Evolutionary conservation across 345 rosid species (phyloP), one percentile per base, ranked within the genome.

Genomic region (Gossypium sturtianum): DNA sequence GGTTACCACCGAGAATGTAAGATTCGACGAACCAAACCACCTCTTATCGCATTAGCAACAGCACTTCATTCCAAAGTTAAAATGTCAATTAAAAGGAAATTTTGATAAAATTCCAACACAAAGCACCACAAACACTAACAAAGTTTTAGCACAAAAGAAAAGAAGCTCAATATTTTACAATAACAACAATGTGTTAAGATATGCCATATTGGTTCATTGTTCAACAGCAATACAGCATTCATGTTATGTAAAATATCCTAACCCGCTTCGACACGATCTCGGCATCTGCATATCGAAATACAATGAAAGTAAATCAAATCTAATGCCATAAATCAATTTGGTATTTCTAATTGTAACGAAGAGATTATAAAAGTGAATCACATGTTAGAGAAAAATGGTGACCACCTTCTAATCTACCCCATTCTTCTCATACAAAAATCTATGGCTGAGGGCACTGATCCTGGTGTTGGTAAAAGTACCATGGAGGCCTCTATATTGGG

Each of bases 271-370:
- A 48, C 9, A 17, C 47, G 61, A 49, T 22, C 19, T 15, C 12
- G 16, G 45, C 59, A 51, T 44, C 80, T 78, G 74, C 77, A 41
- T 74, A 41, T 48, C 0, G 17, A 41, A 73, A 51, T 48, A 12
- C 22, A 67, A 51, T 49, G 68, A 51, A 25, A 41, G 38, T 27
- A 53, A 48, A 57, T 72, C 44, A 29, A 34, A 45, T 29, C 16
- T 17, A 70, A 29, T 19, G 16, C 17, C 48, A 27, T 17, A 16
- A 47, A 22, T 9, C n/a, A 66, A n/a, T 47, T 66, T 47, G 23
- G 47, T 29, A 51, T 51, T 27, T 70, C 25, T 27, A 17, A 25
- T 3, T 51, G 60, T 16, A 70, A 52, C 16, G 2, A 48, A 29
- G 16, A 52, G 9, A 27, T 70, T 27, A 49, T 34, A 45, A 22